A percentile compares a stretch with the other conserved stretches of the same genome.
Conservation (phyloP, 73 alveolate genomes). For the Halteria grandinella region DNA sequence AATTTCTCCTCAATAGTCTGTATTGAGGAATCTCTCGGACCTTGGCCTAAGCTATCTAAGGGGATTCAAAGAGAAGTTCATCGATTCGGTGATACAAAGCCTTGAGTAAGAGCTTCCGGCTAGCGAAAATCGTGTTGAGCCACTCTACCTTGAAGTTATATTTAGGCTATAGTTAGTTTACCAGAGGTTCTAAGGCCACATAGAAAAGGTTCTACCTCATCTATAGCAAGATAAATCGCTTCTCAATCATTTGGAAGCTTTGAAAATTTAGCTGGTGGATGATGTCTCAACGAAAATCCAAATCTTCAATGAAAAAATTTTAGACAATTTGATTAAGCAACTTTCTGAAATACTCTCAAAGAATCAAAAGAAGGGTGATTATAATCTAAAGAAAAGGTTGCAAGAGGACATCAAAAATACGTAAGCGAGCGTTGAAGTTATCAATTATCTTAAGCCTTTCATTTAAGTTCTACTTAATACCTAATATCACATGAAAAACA, state of each 20-base stretch:
- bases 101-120: conserved; percentile 9
- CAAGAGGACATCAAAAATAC: conserved; percentile 33
- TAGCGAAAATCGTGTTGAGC: conserved; percentile 22
- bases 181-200: conserved; percentile 6
- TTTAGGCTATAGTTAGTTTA: conserved; percentile 32
- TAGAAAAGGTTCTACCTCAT: conserved; percentile 39
- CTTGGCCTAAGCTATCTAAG: conserved; percentile 6
- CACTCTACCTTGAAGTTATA: conserved; percentile 17
- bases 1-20: conserved; percentile 7
- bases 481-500: conserved; percentile 24
- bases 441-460: conserved; percentile 31
- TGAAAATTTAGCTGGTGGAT: conserved; percentile 25
- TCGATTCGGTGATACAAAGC: background rate
- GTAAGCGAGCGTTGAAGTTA: conserved; percentile 29
- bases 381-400: conserved; percentile 17
- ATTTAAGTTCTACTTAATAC: conserved; percentile 18
- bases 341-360: conserved; percentile 1
- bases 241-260: conserved; percentile 4
- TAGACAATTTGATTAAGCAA: conserved; percentile 23
- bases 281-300: conserved; percentile 19
- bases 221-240: conserved; percentile 12
- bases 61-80: conserved; percentile 18
- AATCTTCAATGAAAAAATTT: conserved; percentile 22
- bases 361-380: conserved; percentile 38
- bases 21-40: conserved; percentile 15